These are phyloP conservation scores for Euphorbia tirucalli DNA, from an alignment of 345 rosid species.

Conservation along the genomic window DNA sequence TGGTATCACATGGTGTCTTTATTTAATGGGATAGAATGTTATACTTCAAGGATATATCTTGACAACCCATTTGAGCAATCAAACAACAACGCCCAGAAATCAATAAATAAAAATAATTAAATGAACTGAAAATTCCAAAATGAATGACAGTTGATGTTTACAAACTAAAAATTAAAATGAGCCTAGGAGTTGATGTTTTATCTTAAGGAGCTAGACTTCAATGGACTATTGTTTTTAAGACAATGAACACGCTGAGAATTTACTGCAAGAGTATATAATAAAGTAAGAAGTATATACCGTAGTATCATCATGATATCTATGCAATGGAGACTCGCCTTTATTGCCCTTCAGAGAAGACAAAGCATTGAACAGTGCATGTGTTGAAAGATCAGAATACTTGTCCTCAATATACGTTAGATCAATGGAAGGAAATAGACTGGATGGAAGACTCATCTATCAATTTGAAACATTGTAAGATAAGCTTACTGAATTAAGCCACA, in stretches of 20 bases:
- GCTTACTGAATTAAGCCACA: constrained; percentile 8
- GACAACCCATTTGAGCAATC: background rate
- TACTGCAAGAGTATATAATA: background rate
- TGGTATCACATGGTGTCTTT: background rate
- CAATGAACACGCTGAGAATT: background rate
- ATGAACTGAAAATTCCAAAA: background rate
- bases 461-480: constrained; percentile 18
- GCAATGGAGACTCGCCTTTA: constrained; percentile 27
- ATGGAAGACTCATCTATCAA: constrained; percentile 78
- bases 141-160: background rate
- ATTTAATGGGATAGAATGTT: background rate
- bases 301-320: constrained; percentile 30
- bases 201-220: background rate
- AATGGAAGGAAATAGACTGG: constrained; percentile 71
- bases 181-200: no score
- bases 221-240: background rate
- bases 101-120: background rate
- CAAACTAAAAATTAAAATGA: no score
- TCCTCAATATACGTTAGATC: constrained; percentile 79
- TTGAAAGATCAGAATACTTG: constrained; percentile 78
- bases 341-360: constrained; percentile 60
- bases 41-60: background rate
- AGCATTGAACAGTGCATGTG: constrained; percentile 56
- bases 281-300: constrained; percentile 43
- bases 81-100: background rate